These are phyloP conservation scores for Thalia dealbata DNA, from an alignment of 176 grass and related monocot genomes.

Conservation along the genomic window DNA sequence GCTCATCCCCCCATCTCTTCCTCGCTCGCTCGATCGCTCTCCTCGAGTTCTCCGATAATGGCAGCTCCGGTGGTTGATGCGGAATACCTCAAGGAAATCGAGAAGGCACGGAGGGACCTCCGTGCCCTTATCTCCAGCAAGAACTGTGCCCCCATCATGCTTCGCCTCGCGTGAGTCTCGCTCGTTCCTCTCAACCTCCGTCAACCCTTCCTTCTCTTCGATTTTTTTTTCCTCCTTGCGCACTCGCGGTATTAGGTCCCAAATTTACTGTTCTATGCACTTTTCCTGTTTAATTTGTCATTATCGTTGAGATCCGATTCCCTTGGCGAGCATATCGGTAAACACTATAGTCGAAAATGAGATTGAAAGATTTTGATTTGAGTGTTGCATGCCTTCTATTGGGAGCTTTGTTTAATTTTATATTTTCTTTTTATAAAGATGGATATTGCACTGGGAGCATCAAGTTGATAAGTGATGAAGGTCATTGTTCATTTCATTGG, in stretches of 20 bases:
- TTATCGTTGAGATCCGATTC: no score
- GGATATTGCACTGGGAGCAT: neutral
- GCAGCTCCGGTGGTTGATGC: constrained; percentile 72
- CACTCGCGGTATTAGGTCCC: no score
- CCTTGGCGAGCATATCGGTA: neutral
- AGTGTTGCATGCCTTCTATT: neutral
- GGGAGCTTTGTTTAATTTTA: neutral
- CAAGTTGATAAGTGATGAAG: neutral
- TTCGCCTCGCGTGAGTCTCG: constrained; percentile 71
- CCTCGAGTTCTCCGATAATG: constrained; percentile 17
- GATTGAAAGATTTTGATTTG: neutral
- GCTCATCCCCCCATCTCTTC: neutral
- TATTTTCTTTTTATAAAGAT: no score
- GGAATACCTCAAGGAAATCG: constrained; percentile 79
- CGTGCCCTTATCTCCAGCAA: constrained; percentile 84
- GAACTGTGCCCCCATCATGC: constrained; percentile 95
- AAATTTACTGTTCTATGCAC: no score
- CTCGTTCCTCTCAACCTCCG: neutral
- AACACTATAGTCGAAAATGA: neutral
- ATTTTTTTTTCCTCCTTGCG: neutral
- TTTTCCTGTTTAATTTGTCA: no score
- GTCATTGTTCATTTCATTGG: neutral
- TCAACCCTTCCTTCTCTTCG: neutral
- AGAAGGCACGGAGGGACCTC: constrained; percentile 71
- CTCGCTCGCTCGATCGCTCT: neutral